Evolutionary conservation across 2,329 filamentous ascomycete genomes (phyloP).

Genomic region (Sarocladium brachiariae): DNA sequence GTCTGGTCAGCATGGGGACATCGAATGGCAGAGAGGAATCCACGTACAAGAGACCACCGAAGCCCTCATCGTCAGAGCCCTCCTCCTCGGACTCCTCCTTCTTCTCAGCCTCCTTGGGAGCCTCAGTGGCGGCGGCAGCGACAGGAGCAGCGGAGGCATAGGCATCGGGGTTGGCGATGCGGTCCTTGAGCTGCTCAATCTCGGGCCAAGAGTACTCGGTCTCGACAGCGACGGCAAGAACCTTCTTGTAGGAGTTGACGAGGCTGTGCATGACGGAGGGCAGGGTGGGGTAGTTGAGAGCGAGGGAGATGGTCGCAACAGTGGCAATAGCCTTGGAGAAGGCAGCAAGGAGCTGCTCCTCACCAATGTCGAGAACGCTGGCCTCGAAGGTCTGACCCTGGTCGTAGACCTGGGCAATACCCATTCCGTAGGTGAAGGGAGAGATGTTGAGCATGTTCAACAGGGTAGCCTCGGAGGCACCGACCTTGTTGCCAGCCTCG

Average conservation of each 20-base stretch:
- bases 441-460: conserved; percentile 99
- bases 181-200: conserved; percentile 98
- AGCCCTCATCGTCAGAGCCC: conserved; percentile 52
- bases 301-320: conserved; percentile 86
- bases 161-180: conserved; percentile 96
- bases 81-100: conserved; percentile 63
- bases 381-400: conserved; percentile 87
- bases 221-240: conserved; percentile 79
- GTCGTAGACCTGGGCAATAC: conserved; percentile 94
- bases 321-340: conserved; percentile 77
- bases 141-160: conserved; percentile 79
- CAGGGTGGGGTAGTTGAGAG: conserved; percentile 89
- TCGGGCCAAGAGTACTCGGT: conserved; percentile 92
- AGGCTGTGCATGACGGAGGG: conserved; percentile 95
- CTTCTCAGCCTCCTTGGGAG: conserved; percentile 57
- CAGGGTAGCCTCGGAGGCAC: conserved; percentile 95
- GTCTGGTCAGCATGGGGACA: conserved; percentile 30
- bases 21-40: background rate
- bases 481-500: conserved; percentile 88
- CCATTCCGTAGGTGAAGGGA: conserved; percentile 99
- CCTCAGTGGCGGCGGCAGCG: conserved; percentile 47
- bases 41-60: conserved; percentile 72
- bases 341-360: conserved; percentile 84
- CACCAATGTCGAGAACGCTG: conserved; percentile 83
- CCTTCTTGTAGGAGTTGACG: conserved; percentile 98